phyloP scores from a whole-genome alignment of 768 basidiomycete species.

The Boletus reticulatus region DNA sequence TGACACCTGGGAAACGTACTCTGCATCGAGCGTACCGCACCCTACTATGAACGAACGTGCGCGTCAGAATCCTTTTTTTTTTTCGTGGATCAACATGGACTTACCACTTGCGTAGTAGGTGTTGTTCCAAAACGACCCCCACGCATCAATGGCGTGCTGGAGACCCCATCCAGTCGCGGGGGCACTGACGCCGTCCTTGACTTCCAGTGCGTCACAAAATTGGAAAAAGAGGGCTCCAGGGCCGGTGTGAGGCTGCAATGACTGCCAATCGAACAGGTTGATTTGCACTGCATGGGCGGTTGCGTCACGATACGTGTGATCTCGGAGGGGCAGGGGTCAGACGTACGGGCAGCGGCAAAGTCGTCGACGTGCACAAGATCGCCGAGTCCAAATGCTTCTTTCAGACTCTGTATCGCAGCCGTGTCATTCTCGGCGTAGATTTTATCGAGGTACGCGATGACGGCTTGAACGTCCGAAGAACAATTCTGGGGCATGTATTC shows the following conservation, averaged over 20 bases:
- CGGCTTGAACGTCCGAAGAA: slow-evolving; percentile 66
- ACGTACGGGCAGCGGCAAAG: slow-evolving; percentile 55
- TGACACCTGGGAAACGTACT: neutral
- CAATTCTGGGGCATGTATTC: slow-evolving; percentile 70
- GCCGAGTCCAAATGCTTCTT: slow-evolving; percentile 58
- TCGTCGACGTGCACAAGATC: slow-evolving; percentile 62
- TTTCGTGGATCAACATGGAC: slow-evolving; percentile 17
- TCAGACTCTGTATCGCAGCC: slow-evolving; percentile 50
- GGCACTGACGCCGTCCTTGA: slow-evolving; percentile 42
- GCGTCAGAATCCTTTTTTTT: neutral
- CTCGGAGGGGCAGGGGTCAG: neutral
- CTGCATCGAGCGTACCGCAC: slow-evolving; percentile 30
- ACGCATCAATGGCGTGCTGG: slow-evolving; percentile 55
- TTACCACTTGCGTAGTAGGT: slow-evolving; percentile 47
- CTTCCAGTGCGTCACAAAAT: slow-evolving; percentile 41
- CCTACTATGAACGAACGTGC: slow-evolving; percentile 35
- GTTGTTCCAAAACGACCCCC: slow-evolving; percentile 57
- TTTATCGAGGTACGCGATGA: slow-evolving; percentile 58
- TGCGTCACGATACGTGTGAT: slow-evolving; percentile 25
- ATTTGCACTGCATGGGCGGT: slow-evolving; percentile 40
- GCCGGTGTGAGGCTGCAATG: slow-evolving; percentile 50
- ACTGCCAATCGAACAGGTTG: slow-evolving; percentile 68
- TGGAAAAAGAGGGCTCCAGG: slow-evolving; percentile 35
- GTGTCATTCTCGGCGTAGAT: slow-evolving; percentile 47
- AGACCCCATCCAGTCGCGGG: slow-evolving; percentile 56